These are phyloP conservation scores for Backusella mclennaniae DNA, from an alignment of 192 early-diverging fungal species.

Conservation along the genomic window DNA sequence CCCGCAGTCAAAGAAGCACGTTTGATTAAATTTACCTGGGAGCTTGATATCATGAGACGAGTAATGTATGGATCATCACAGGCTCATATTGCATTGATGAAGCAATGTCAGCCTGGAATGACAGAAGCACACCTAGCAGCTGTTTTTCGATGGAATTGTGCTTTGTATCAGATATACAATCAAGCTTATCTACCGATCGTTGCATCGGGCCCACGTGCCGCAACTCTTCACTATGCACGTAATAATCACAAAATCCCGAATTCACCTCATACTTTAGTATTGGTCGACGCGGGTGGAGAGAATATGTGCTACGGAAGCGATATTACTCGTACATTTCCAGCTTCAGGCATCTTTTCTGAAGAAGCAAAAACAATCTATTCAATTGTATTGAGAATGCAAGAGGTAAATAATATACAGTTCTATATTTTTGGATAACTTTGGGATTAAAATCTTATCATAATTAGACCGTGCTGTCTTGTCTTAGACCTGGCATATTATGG, in stretches of 20 bases:
- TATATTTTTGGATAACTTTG: background rate
- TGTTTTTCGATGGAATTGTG: slow-evolving; percentile 73
- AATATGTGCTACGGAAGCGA: slow-evolving; percentile 83
- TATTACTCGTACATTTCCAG: slow-evolving; percentile 88
- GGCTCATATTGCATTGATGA: slow-evolving; percentile 85
- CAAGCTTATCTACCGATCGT: slow-evolving; percentile 89
- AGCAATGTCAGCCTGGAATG: slow-evolving; percentile 56
- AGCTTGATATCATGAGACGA: slow-evolving; percentile 74
- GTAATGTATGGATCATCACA: slow-evolving; percentile 71
- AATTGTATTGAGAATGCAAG: slow-evolving; percentile 81
- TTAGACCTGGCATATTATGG: slow-evolving; percentile 83
- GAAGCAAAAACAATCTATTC: slow-evolving; percentile 80
- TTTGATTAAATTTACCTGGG: slow-evolving; percentile 80
- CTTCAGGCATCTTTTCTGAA: slow-evolving; percentile 68
- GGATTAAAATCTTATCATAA: background rate
- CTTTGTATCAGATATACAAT: slow-evolving; percentile 59
- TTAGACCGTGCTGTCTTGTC: slow-evolving; percentile 60
- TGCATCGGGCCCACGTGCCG: slow-evolving; percentile 72
- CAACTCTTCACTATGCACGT: slow-evolving; percentile 82
- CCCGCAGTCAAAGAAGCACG: slow-evolving; percentile 73
- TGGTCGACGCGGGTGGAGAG: slow-evolving; percentile 90
- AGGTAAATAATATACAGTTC: slow-evolving; percentile 25
- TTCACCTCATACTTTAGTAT: slow-evolving; percentile 51
- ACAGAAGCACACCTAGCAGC: slow-evolving; percentile 77
- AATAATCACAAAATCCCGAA: slow-evolving; percentile 60